Percentiles rank a stretch among this genome's conserved stretches.
Conservation (phyloP, 140 eudicot species). For the Cichorium intybus region DNA sequence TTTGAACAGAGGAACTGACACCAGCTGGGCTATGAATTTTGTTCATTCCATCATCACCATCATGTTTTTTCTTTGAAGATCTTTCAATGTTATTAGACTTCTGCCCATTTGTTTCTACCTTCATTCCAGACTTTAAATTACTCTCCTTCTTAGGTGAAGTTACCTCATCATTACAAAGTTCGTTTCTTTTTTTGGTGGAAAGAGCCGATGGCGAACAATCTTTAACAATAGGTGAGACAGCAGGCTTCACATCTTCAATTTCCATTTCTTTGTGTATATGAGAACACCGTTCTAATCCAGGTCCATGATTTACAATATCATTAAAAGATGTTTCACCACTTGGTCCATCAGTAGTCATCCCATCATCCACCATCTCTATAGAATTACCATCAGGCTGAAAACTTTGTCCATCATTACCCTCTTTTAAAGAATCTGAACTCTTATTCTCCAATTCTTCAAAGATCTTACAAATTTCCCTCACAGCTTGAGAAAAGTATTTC, state of each 20-base stretch:
- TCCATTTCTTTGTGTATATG: slow-evolving; percentile 36
- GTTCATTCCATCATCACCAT: slow-evolving; percentile 22
- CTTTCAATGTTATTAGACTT: slow-evolving; percentile 34
- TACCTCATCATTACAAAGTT: slow-evolving; percentile 29
- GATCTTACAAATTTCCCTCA: slow-evolving; percentile 75
- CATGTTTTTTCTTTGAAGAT: slow-evolving; percentile 42
- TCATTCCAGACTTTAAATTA: slow-evolving; percentile 28
- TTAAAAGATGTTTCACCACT: slow-evolving; percentile 34
- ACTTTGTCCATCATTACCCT: slow-evolving; percentile 36
- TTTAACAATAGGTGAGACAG: slow-evolving; percentile 26
- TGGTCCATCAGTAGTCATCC: slow-evolving; percentile 29
- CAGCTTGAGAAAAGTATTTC: slow-evolving; percentile 71
- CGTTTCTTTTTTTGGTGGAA: slow-evolving; percentile 26
- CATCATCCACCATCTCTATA: slow-evolving; percentile 44
- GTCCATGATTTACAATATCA: slow-evolving; percentile 31
- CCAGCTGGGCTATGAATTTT: slow-evolving; percentile 18
- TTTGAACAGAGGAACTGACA: slow-evolving; percentile 22
- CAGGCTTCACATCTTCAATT: slow-evolving; percentile 27
- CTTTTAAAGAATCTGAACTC: slow-evolving; percentile 38
- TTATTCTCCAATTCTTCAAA: slow-evolving; percentile 50
- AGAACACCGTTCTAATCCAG: slow-evolving; percentile 56
- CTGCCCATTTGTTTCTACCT: slow-evolving; percentile 39
- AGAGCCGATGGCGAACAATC: slow-evolving; percentile 21
- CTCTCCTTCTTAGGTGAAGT: slow-evolving; percentile 25
- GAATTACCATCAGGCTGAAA: slow-evolving; percentile 42